Conservation (phyloP, 768 basidiomycete species). For the Amanita inopinata region DNA sequence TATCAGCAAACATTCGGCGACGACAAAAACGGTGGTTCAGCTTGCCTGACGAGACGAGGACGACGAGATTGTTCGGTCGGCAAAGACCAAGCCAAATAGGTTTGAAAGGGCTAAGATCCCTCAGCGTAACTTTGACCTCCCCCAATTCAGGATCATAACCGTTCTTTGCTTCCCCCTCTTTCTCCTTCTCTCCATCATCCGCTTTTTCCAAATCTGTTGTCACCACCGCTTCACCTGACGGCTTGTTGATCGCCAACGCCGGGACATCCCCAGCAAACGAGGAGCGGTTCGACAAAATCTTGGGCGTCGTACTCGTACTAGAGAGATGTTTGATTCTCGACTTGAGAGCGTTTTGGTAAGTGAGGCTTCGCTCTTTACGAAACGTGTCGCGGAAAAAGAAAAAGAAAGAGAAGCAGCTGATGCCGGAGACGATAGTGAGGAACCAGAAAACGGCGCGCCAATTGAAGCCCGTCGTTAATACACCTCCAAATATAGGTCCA, state of each 20-base stretch:
- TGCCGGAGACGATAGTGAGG: conserved; percentile 50
- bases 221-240: conserved; percentile 8
- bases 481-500: conserved; percentile 66
- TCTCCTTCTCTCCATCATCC: conserved; percentile 11
- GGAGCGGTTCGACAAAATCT: background rate
- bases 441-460: conserved; percentile 88
- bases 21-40: background rate
- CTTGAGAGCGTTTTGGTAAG: conserved; percentile 61
- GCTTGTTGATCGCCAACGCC: background rate
- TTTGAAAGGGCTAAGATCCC: conserved; percentile 67
- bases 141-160: background rate
- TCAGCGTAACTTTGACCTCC: conserved; percentile 43
- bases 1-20: background rate
- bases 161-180: background rate
- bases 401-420: conserved; percentile 46
- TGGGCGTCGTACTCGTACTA: background rate
- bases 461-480: conserved; percentile 49
- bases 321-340: conserved; percentile 22
- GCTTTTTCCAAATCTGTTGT: conserved; percentile 20
- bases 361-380: conserved; percentile 69
- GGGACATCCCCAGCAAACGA: background rate
- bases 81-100: conserved; percentile 51
- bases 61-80: conserved; percentile 56
- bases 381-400: conserved; percentile 77
- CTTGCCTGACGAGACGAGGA: conserved; percentile 55